phyloP scores from a whole-genome alignment of 345 rosid genomes.

The Nasturtium officinale region DNA sequence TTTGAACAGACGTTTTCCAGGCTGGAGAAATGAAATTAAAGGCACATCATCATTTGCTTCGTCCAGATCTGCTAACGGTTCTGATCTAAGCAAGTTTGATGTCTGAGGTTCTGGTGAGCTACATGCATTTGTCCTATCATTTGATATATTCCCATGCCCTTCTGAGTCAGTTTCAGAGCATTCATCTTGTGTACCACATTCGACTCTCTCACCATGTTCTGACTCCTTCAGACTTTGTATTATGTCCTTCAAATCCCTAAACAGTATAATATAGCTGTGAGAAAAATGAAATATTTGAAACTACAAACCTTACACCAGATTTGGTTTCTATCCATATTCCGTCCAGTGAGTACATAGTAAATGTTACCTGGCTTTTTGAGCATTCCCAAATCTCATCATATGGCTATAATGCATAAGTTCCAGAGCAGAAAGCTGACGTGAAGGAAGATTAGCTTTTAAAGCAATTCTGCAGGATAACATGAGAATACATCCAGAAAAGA shows the following conservation, averaged over 20 bases:
- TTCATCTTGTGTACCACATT: slow-evolving; percentile 50
- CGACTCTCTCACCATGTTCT: slow-evolving; percentile 43
- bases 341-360: slow-evolving; percentile 8
- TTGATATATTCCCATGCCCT: slow-evolving; percentile 54
- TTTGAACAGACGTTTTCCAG: slow-evolving; percentile 47
- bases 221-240: slow-evolving; percentile 64
- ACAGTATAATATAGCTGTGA: slow-evolving; percentile 31
- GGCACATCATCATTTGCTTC: slow-evolving; percentile 63
- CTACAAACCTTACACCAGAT: slow-evolving; percentile 7
- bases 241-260: slow-evolving; percentile 70
- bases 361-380: slow-evolving; percentile 76
- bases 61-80: slow-evolving; percentile 44
- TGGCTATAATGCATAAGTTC: slow-evolving; percentile 95
- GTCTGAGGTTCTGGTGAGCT: slow-evolving; percentile 46
- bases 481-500: slow-evolving; percentile 20
- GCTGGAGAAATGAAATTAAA: slow-evolving; percentile 59
- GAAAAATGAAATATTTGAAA: slow-evolving; percentile 17
- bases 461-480: slow-evolving; percentile 64
- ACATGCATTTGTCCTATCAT: slow-evolving; percentile 45
- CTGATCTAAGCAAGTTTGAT: slow-evolving; percentile 46
- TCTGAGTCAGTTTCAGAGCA: slow-evolving; percentile 94
- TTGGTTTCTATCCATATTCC: background rate
- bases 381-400: slow-evolving; percentile 90
- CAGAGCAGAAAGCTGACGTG: slow-evolving; percentile 74
- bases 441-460: slow-evolving; percentile 64